phyloP scores from a whole-genome alignment of 768 basidiomycete species.

The Phanerochaete sordida region DNA sequence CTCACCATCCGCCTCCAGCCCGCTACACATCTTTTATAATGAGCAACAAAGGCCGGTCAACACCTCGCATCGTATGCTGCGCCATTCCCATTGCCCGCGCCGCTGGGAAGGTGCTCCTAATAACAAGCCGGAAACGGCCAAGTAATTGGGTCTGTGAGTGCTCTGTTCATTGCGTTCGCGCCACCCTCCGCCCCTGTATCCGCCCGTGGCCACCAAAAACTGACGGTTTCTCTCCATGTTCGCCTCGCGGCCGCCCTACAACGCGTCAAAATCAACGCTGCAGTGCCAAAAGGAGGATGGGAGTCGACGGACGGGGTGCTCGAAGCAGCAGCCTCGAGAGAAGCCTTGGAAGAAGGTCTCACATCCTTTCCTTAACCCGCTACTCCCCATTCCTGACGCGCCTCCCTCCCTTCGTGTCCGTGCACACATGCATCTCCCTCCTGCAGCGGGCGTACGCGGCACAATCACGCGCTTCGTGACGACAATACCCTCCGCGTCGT shows the following conservation, averaged over 20 bases:
- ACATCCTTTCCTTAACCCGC: conserved; percentile 78
- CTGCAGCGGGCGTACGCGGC: conserved; percentile 83
- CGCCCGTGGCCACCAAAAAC: not conserved
- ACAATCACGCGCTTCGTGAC: conserved; percentile 81
- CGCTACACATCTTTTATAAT: conserved; percentile 30
- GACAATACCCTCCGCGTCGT: conserved; percentile 75
- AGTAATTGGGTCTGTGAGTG: conserved; percentile 87
- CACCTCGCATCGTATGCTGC: conserved; percentile 86
- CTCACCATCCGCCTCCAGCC: conserved; percentile 4
- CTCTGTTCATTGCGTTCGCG: conserved; percentile 6
- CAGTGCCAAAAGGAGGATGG: conserved; percentile 94
- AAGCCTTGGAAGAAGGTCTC: conserved; percentile 97
- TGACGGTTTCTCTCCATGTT: not conserved
- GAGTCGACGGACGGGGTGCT: conserved; percentile 76
- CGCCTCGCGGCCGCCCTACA: not conserved
- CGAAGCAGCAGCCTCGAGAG: conserved; percentile 85
- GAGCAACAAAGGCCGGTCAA: conserved; percentile 64
- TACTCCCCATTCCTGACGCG: conserved; percentile 39
- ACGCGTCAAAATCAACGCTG: not conserved
- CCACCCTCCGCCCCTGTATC: not conserved
- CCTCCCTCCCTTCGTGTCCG: conserved; percentile 9
- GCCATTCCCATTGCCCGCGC: conserved; percentile 80
- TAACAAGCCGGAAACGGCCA: conserved; percentile 81
- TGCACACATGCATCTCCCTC: conserved; percentile 37
- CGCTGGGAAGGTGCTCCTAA: conserved; percentile 74